These are phyloP conservation scores for Yarrowia sp. DNA, from an alignment of 805 yeast genomes.

Conservation along the genomic window DNA sequence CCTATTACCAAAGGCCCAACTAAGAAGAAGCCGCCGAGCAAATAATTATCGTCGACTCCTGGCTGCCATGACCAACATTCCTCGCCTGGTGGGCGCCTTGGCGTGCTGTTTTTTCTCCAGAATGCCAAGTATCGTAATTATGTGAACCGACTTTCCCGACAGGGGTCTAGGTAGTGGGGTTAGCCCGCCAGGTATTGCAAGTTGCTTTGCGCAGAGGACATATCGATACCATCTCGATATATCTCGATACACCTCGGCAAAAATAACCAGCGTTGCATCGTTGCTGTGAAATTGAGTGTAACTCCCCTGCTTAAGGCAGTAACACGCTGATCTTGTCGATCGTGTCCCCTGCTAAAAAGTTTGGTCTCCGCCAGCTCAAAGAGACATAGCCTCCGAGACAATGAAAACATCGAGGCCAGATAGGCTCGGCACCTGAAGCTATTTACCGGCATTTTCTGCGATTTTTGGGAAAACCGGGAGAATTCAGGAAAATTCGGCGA, in stretches of 20 bases:
- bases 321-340: not conserved
- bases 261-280: not conserved
- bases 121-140: too few species aligned
- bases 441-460: not conserved
- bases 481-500: not conserved
- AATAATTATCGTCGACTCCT: not conserved
- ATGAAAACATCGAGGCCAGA: not conserved
- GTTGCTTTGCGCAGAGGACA: too few species aligned
- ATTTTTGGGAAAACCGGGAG: not conserved
- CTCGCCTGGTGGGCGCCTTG: not conserved
- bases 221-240: too few species aligned
- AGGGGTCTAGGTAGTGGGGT: too few species aligned
- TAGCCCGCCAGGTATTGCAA: too few species aligned
- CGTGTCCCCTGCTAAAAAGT: not conserved
- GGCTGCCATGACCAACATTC: too few species aligned
- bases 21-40: not conserved
- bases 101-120: too few species aligned
- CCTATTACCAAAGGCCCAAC: too few species aligned
- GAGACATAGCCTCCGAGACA: not conserved
- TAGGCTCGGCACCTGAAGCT: not conserved
- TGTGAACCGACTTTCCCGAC: too few species aligned
- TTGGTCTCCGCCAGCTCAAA: not conserved
- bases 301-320: slow-evolving; percentile 5
- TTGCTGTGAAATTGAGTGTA: not conserved
- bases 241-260: too few species aligned